Base-by-base conservation (phyloP, 805 yeast species). In the Saccharomycopsis lassenensis region DNA sequence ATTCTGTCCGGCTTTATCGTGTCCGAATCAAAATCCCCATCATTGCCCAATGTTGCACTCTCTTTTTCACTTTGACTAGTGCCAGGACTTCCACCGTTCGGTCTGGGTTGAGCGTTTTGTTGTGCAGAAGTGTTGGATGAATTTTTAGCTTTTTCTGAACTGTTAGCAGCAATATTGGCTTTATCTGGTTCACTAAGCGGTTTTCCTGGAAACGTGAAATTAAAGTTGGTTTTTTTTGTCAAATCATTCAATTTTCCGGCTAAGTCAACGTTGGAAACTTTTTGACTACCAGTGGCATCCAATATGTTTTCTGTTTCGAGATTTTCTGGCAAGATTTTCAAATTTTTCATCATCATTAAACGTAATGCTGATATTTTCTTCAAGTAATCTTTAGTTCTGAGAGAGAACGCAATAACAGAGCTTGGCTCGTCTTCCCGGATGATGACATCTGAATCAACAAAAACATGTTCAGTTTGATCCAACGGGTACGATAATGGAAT, bases 371-470 rank as follows among this genome's bases (percentile, higher is more conserved):
- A 55, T 44, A 82, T 66, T 44, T 81, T 78, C 39, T 72, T 75
- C 33, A 69, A 65, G 51, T 91, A 89, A 55, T 91, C 97, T 3
- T 74, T 68, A 0, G 94, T 74, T 36, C 87, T 81, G 42, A 91
- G 59, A 53, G 97, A 89, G 50, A 91, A 87, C 1, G 97, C 94
- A 45, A 93, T 83, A 41, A 91, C 59, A 0, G 97, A 87, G 48
- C 93, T 80, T 7, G 97, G 98, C 53, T 91, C 99, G 54, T 85
- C 95, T 50, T 91, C 99, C 34, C 98, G 63, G 7, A 91, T 89
- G 40, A 91, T 77, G 15, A 91, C 94, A 54, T 83, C 85, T 5
- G 94, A 83, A 52, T 93, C 97, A 14, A 84, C 85, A 62, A 91
- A 91, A 1, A 89, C 73, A 54, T 91, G 97, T 52, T 91, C 97